phyloP scores from a whole-genome alignment of 108 stramenopile genomes.

The Skeletonema potamos region DNA sequence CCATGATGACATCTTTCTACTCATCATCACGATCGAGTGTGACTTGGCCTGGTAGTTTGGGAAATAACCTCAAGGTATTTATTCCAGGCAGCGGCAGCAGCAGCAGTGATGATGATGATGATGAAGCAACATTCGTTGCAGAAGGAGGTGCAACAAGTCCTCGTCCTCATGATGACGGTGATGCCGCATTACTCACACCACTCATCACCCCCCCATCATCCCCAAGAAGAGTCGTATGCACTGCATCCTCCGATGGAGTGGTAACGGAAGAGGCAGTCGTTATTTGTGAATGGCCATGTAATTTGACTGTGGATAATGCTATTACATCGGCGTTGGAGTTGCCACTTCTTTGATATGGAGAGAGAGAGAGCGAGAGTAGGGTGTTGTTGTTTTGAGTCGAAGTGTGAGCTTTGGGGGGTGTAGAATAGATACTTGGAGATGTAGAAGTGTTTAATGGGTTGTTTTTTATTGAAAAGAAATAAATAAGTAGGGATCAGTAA shows the following conservation, averaged over 20 bases:
- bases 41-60: not conserved
- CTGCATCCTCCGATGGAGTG: constrained; percentile 10
- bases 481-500: not conserved
- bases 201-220: constrained; percentile 41
- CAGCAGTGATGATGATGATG: constrained; percentile 1
- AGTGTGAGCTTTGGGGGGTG: not conserved
- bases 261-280: constrained; percentile 20
- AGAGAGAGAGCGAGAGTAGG: not conserved
- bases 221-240: constrained; percentile 13
- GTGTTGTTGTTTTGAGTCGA: not conserved
- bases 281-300: constrained; percentile 72
- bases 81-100: not conserved
- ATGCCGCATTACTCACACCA: constrained; percentile 1
- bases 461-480: not conserved
- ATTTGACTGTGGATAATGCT: constrained; percentile 69
- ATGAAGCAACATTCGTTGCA: not conserved
- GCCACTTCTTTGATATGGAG: not conserved
- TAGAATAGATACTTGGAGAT: not conserved
- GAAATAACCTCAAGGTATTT: constrained; percentile 23
- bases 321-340: constrained; percentile 47
- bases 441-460: no score
- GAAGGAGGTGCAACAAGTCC: not conserved
- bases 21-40: not conserved
- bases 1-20: not conserved
- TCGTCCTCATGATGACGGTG: not conserved